These are phyloP conservation scores for Candida loeiensis DNA, from an alignment of 805 yeast genomes.

Conservation along the genomic window DNA sequence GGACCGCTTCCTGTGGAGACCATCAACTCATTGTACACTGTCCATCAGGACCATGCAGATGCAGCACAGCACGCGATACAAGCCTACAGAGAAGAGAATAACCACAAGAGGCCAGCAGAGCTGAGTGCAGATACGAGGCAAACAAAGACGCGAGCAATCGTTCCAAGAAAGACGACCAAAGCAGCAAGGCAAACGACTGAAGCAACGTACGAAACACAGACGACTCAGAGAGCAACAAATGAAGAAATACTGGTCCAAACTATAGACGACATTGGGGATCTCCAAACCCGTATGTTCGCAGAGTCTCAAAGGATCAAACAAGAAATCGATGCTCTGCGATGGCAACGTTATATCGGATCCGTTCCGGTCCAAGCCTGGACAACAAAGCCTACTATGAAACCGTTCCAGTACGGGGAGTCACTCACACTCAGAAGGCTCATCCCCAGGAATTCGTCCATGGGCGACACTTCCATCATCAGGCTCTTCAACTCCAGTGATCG, in stretches of 20 bases:
- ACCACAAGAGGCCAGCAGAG: slow-evolving; percentile 5
- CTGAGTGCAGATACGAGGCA: not conserved
- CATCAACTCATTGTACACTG: slow-evolving; percentile 13
- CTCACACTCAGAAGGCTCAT: slow-evolving; percentile 35
- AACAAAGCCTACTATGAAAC: slow-evolving; percentile 56
- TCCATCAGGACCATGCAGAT: slow-evolving; percentile 14
- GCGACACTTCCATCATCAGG: slow-evolving; percentile 27
- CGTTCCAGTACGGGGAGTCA: slow-evolving; percentile 43
- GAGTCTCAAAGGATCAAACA: slow-evolving; percentile 11
- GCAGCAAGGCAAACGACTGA: too few relatives aligned
- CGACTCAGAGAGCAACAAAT: not conserved
- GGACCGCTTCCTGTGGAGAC: slow-evolving; percentile 13
- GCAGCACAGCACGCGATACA: slow-evolving; percentile 10
- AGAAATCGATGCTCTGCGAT: slow-evolving; percentile 14
- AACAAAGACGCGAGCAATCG: too few relatives aligned
- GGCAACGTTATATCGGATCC: slow-evolving; percentile 55
- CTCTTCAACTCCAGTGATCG: slow-evolving; percentile 32
- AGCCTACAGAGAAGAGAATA: slow-evolving; percentile 9
- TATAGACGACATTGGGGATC: slow-evolving; percentile 6
- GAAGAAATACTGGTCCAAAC: not conserved
- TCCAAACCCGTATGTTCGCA: slow-evolving; percentile 12
- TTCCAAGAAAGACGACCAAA: not conserved
- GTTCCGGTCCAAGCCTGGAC: slow-evolving; percentile 66
- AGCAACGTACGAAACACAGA: not conserved
- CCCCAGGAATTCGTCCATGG: slow-evolving; percentile 21